Conservation (phyloP, 352 stramenopile species). For the Phytophthora sansomeana region DNA sequence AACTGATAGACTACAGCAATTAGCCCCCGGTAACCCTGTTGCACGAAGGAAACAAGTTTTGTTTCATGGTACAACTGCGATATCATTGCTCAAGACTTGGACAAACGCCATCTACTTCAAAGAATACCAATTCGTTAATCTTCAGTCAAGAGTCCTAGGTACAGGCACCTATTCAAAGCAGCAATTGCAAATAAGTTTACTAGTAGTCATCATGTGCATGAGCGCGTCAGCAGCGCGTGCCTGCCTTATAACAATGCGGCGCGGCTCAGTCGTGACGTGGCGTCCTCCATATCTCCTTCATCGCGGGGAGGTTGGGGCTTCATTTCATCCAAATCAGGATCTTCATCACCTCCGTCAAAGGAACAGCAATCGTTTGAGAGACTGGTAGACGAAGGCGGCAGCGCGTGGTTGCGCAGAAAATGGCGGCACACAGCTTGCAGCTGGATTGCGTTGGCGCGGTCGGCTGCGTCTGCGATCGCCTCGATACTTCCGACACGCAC, state of each 20-base stretch:
- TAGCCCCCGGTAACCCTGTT: no score
- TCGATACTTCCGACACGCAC: constrained; percentile 88
- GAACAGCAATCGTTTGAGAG: constrained; percentile 21
- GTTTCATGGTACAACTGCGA: no score
- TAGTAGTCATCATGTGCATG: constrained; percentile 17
- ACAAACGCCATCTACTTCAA: no score
- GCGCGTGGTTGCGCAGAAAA: constrained; percentile 89
- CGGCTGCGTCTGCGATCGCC: constrained; percentile 89
- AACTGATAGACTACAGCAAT: neutral
- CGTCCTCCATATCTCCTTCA: constrained; percentile 20
- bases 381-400: constrained; percentile 10
- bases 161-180: constrained; percentile 22
- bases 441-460: constrained; percentile 93
- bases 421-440: constrained; percentile 93
- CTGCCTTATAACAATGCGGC: constrained; percentile 28
- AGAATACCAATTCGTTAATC: neutral
- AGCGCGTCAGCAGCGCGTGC: constrained; percentile 6
- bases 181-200: constrained; percentile 40
- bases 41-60: no score
- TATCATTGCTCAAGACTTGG: no score
- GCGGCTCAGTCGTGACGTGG: constrained; percentile 20
- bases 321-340: constrained; percentile 24
- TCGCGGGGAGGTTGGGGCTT: constrained; percentile 20
- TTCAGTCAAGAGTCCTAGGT: constrained; percentile 30
- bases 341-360: constrained; percentile 25